Evolutionary conservation across 345 rosid species (phyloP), one percentile per base, ranked within the genome.

Genomic region (Lepidium sativum): DNA sequence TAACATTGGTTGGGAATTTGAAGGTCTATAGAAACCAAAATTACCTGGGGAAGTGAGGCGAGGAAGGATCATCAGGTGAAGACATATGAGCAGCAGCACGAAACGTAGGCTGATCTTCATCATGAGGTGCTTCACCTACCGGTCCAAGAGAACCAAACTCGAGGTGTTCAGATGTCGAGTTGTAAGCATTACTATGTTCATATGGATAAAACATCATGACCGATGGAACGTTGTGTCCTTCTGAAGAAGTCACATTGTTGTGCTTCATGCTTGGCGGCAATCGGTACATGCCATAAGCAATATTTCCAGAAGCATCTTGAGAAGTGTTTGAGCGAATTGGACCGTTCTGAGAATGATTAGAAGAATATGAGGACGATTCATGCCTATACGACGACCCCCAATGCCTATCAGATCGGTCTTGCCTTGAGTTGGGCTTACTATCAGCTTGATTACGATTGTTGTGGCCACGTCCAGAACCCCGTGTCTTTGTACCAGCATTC

Each of bases 1-100:
- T 16, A 35, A 56, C 44, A 55, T 14, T 3, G 8, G 50, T 38
- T 58, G n/a, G 47, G 40, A 41, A 68, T 53, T 48, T 27, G 10
- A 40, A 61, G 38, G 25, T 66, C 15, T 13, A 18, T 6, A 54
- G 5, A 25, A 42, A 67, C 55, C 39, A 32, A 42, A 52, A 40
- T 52, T 82, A 92, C 84, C 88, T 86, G 56, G 77, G 74, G 40
- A 69, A 61, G 56, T 55, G 91, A 41, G 89, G 84, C 5, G 92
- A 83, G 67, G 97, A 84, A 44, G 91, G 92, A 77, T 79, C 85
- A 70, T 86, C 91, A 23, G 90, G 99, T 38, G 92, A 83, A 74
- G 87, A 75, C 64, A 33, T 80, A 55, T 79, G 85, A 56, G 74
- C 48, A 18, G 64, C 64, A 33, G 84, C 78, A 44, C 77, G 85